Percentiles rank a stretch among this genome's conserved stretches.
These are phyloP conservation scores for Penicillium robsamsonii DNA, from an alignment of 495 filamentous ascomycete species.

Conservation along the genomic window DNA sequence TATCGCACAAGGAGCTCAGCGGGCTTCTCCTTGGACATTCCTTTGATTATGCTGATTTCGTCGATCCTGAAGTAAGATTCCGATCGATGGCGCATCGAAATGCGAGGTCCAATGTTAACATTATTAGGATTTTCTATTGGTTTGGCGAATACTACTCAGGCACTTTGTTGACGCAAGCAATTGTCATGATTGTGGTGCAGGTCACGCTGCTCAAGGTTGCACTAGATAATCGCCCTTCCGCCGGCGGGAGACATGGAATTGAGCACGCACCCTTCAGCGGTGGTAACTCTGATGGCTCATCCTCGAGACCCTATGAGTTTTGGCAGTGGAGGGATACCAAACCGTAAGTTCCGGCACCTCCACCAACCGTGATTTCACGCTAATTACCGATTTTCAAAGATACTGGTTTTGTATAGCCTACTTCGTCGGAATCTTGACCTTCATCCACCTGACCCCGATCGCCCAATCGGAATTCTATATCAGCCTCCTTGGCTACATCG, in stretches of 20 bases:
- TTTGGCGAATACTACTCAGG: conserved; percentile 81
- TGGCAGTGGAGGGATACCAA: conserved; percentile 88
- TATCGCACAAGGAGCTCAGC: conserved; percentile 75
- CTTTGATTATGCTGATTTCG: conserved; percentile 94
- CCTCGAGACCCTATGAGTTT: conserved; percentile 76
- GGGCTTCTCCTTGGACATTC: conserved; percentile 89
- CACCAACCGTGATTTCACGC: background rate
- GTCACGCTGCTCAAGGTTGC: conserved; percentile 82
- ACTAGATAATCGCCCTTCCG: conserved; percentile 77
- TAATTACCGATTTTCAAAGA: conserved; percentile 36
- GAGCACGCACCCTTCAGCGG: conserved; percentile 46
- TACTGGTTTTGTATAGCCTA: conserved; percentile 87
- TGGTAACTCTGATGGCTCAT: conserved; percentile 17
- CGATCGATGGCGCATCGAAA: background rate
- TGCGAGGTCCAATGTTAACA: background rate
- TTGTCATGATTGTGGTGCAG: conserved; percentile 85
- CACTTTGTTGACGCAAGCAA: conserved; percentile 77
- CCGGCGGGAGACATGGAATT: conserved; percentile 52
- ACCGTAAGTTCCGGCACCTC: conserved; percentile 54
- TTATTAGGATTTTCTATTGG: conserved; percentile 83
- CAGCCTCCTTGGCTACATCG: conserved; percentile 69
- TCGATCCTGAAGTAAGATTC: conserved; percentile 77
- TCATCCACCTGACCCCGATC: conserved; percentile 68
- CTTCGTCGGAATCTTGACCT: conserved; percentile 61
- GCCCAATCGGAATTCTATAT: conserved; percentile 65